Base-by-base conservation (phyloP, 2,329 filamentous ascomycete genomes). In the Polytolypa hystricis region DNA sequence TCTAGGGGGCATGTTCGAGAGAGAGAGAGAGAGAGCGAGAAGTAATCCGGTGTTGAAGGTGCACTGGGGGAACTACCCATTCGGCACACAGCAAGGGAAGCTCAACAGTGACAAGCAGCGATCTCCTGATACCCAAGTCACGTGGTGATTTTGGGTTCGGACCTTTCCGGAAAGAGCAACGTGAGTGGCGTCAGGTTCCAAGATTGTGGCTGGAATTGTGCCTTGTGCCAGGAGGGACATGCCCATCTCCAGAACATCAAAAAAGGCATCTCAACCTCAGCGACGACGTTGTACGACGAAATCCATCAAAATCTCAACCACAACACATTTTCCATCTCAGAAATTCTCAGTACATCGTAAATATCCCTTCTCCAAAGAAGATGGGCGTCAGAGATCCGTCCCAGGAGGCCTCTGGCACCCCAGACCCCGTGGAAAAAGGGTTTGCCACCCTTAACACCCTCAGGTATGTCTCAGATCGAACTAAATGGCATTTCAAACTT, bases 381-480 rank as follows among this genome's bases (percentile, higher is more conserved):
- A 77, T 77, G 73, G 73, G 66, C 47, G 68, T 66, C 48, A 64
- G 68, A 45, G 71, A 76, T 57, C 63, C 60, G 45, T 66, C 67
- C 25, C 61, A 67, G 40, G 72, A 75, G 53, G 64, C 62, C 41
- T 60, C 59, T 31, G 67, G 64, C 50, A 74, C 71, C 27, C 73
- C 73, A 30, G 70, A 70, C 45, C 72, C 73, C 36, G 67, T 75
- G 20, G 74, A 89, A 59, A 93, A 80, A 56, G 81, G 86, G 38
- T 79, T 79, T 54, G 86, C 87, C 48, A 95, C 86, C 23, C 67
- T 91, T 43, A 81, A 85, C 50, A 89, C 86, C 19, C 70, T 96
- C 49, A 74, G 75, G 81, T 84, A 69, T 52, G 76, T 64, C 48
- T 44, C 16, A 15, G 16, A 37, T 26, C 28, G 18, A 26, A 11